These are phyloP conservation scores for Penicillium fimorum DNA, from an alignment of 495 filamentous ascomycete species.

Conservation along the genomic window DNA sequence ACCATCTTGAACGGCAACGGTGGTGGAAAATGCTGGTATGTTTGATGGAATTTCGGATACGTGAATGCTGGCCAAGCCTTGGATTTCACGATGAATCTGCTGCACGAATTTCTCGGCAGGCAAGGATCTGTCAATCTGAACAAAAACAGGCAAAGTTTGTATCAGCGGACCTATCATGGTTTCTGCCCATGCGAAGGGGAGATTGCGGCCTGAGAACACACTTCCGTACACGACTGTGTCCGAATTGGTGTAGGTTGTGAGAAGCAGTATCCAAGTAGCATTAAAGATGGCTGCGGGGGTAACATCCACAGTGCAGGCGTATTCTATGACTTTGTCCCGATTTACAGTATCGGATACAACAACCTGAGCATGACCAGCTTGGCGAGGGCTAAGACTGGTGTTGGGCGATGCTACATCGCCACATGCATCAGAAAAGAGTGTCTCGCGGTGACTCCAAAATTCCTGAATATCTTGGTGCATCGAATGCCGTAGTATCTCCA, in stretches of 20 bases:
- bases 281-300: conserved; percentile 17
- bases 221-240: conserved; percentile 22
- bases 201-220: conserved; percentile 30
- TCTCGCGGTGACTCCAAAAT: conserved; percentile 12
- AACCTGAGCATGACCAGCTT: neutral
- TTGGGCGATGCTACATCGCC: neutral
- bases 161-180: conserved; percentile 31
- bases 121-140: conserved; percentile 5
- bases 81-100: conserved; percentile 5
- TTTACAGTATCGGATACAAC: neutral
- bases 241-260: conserved; percentile 20
- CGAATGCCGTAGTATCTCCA: neutral
- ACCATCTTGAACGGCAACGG: conserved; percentile 3
- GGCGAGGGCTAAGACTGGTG: neutral
- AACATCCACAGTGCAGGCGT: conserved; percentile 6
- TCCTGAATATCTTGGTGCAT: neutral
- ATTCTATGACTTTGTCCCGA: conserved; percentile 24
- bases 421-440: conserved; percentile 2
- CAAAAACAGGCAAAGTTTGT: conserved; percentile 23
- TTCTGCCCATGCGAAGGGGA: conserved; percentile 18
- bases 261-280: conserved; percentile 27
- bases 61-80: conserved; percentile 4
- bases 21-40: neutral
- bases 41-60: conserved; percentile 7
- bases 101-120: neutral